Evolutionary conservation across 116 monocot genomes (phyloP).

Genomic region (Iris pallida): DNA sequence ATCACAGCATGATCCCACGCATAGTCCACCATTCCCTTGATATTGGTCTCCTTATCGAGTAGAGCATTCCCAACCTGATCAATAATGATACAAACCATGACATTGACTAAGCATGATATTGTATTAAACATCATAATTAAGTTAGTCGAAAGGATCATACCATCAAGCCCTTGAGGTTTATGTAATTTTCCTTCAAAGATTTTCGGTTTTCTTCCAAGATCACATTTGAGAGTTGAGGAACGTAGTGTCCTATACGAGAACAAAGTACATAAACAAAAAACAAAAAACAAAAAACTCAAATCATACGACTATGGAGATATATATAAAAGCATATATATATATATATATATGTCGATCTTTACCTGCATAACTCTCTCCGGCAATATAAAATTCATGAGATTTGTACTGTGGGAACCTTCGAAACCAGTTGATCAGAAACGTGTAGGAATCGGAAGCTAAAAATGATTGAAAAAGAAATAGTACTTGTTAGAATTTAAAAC

Average conservation of each 20-base stretch:
- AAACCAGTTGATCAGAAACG: conserved; percentile 38
- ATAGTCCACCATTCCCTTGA: conserved; percentile 33
- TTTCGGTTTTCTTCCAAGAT: conserved; percentile 53
- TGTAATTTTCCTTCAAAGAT: conserved; percentile 20
- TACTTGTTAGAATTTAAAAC: too few species aligned
- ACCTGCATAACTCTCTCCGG: conserved; percentile 52
- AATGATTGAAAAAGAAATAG: neutral
- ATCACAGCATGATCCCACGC: conserved; percentile 46
- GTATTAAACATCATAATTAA: too few species aligned
- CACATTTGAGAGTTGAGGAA: conserved; percentile 64
- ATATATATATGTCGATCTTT: neutral
- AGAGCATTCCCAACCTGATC: neutral
- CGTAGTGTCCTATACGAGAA: conserved; percentile 51
- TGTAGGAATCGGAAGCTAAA: conserved; percentile 24
- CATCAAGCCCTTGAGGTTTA: conserved; percentile 31
- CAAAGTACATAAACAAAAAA: neutral
- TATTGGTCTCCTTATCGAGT: neutral
- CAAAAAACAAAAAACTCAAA: neutral
- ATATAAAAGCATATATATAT: neutral
- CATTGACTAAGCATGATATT: neutral
- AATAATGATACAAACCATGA: too few species aligned
- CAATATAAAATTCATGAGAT: conserved; percentile 32
- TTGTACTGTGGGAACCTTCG: conserved; percentile 39
- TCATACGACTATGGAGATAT: neutral
- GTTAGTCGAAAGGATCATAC: neutral